phyloP scores from a whole-genome alignment of 805 yeast genomes.

The Saccharomyces paradoxus region DNA sequence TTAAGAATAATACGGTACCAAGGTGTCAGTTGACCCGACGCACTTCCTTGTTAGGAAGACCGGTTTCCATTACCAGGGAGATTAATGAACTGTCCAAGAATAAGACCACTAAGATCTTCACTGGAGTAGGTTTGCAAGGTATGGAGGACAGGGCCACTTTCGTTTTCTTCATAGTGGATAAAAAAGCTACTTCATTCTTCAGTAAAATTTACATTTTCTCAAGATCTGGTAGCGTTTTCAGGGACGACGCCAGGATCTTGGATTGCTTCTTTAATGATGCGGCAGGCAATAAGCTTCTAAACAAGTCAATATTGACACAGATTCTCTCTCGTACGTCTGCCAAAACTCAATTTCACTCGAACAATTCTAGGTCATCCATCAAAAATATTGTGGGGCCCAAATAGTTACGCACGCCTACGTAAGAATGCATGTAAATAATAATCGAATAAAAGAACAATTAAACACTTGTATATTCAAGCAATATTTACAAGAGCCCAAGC shows the following conservation, averaged over 20 bases:
- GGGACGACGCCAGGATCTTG: constrained; percentile 24
- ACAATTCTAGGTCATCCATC: neutral
- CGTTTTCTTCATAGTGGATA: constrained; percentile 20
- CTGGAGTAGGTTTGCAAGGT: constrained; percentile 27
- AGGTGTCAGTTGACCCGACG: constrained; percentile 19
- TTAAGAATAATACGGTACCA: constrained; percentile 7
- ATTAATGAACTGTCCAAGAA: constrained; percentile 14
- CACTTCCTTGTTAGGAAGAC: constrained; percentile 16
- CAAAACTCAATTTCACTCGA: neutral
- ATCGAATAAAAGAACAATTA: neutral
- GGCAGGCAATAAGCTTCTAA: neutral
- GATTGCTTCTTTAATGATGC: constrained; percentile 19
- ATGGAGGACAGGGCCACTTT: constrained; percentile 26
- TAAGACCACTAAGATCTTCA: constrained; percentile 16
- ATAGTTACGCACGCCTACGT: neutral
- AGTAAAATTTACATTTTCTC: constrained; percentile 22
- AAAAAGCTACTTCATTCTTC: constrained; percentile 10
- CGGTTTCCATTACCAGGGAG: constrained; percentile 8
- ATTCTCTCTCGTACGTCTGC: neutral
- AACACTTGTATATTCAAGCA: neutral
- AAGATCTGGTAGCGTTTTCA: constrained; percentile 26
- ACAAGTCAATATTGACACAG: neutral
- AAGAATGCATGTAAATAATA: constrained; percentile 5
- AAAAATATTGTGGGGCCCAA: neutral
- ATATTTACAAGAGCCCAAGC: constrained; percentile 21